Percentiles rank a stretch among this genome's conserved stretches.
These are phyloP conservation scores for Sporothrix schenckii DNA, from an alignment of 2,329 filamentous ascomycete species.

Conservation along the genomic window DNA sequence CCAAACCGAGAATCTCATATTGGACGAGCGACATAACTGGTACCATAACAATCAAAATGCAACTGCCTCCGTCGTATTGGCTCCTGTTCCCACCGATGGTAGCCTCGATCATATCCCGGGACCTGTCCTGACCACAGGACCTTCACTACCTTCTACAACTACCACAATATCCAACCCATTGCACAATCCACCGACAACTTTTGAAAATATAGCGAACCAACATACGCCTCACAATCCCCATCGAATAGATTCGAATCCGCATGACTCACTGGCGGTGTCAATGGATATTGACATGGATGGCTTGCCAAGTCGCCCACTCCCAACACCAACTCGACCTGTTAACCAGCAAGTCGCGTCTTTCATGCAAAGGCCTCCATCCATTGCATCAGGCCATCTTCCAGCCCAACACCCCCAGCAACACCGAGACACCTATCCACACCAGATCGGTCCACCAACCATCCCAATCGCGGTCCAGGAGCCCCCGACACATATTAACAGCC, in stretches of 20 bases:
- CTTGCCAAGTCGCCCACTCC: neutral
- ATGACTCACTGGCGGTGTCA: neutral
- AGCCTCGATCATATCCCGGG: neutral
- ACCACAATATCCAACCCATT: neutral
- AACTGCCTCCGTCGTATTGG: constrained; percentile 4
- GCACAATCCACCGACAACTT: neutral
- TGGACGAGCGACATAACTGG: constrained; percentile 27
- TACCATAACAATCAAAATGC: constrained; percentile 22
- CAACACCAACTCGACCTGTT: neutral
- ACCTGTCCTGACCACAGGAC: neutral
- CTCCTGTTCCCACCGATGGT: constrained; percentile 18
- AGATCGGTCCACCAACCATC: neutral
- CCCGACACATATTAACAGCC: neutral
- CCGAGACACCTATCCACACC: neutral
- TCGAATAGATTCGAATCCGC: neutral
- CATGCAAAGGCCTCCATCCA: neutral
- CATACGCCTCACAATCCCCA: neutral
- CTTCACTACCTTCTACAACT: neutral
- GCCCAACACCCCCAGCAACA: neutral
- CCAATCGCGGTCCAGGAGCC: neutral
- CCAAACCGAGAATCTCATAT: neutral
- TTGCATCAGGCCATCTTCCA: neutral
- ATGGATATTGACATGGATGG: constrained; percentile 30
- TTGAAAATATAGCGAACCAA: neutral
- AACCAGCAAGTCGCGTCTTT: neutral